Percentiles rank a stretch among this genome's conserved stretches.
phyloP scores from a whole-genome alignment of 1,284 basidiomycete species.

The Papiliotrema terrestris region DNA sequence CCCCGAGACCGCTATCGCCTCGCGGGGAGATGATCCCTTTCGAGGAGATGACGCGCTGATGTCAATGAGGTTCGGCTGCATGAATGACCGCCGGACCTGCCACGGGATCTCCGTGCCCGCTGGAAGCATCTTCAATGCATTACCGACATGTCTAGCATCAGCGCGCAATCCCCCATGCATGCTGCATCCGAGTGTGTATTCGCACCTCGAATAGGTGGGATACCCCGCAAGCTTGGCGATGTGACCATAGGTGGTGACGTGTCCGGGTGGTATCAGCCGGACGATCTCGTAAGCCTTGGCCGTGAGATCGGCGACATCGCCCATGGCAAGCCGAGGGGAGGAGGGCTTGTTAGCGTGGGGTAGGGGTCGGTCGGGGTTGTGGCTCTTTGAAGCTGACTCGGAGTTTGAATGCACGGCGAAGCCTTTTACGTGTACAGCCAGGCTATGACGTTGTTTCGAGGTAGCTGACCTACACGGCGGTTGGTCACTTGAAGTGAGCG shows the following conservation, averaged over 20 bases:
- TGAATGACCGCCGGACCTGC: slow-evolving; percentile 52
- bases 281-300: slow-evolving; percentile 43
- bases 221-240: slow-evolving; percentile 78
- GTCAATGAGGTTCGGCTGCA: not conserved
- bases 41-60: slow-evolving; percentile 43
- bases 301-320: slow-evolving; percentile 40
- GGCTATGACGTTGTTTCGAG: no score
- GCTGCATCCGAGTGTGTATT: no score
- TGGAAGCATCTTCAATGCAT: slow-evolving; percentile 48
- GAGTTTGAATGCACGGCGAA: no score
- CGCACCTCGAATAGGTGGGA: slow-evolving; percentile 63
- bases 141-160: slow-evolving; percentile 65
- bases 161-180: not conserved
- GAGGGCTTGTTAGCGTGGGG: not conserved
- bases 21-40: slow-evolving; percentile 65
- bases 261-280: slow-evolving; percentile 34
- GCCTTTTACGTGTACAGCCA: no score
- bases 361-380: not conserved
- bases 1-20: slow-evolving; percentile 67
- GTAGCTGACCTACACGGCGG: no score
- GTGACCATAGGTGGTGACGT: slow-evolving; percentile 55
- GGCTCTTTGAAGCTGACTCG: no score
- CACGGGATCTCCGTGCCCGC: slow-evolving; percentile 35
- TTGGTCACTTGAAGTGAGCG: no score
- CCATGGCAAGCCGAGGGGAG: slow-evolving; percentile 13